These are phyloP conservation scores for Umbellularia californica DNA, from an alignment of 164 flowering plant genomes.

Conservation along the genomic window DNA sequence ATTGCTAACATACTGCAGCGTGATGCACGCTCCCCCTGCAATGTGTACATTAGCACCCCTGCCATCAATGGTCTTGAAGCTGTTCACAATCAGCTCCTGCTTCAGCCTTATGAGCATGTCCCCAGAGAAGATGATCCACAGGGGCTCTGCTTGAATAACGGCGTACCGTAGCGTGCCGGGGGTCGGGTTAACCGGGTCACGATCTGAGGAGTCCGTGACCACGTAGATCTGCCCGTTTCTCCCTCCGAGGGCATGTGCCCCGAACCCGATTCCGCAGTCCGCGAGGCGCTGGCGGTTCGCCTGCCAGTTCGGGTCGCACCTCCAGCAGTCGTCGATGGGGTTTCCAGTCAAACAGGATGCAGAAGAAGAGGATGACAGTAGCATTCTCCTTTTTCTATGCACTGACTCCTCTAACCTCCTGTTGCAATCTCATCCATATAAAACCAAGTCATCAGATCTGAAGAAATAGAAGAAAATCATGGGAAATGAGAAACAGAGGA, in stretches of 20 bases:
- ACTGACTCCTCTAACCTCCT: constrained; percentile 55
- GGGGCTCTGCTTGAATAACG: constrained; percentile 56
- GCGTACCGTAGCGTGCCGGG: constrained; percentile 79
- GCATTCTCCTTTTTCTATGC: constrained; percentile 24
- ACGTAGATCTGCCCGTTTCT: constrained; percentile 43
- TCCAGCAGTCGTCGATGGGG: constrained; percentile 84
- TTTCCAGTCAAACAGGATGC: constrained; percentile 48
- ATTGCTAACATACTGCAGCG: constrained; percentile 57
- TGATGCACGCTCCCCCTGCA: constrained; percentile 63
- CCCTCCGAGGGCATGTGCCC: constrained; percentile 74
- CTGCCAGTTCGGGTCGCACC: constrained; percentile 67
- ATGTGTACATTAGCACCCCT: constrained; percentile 72
- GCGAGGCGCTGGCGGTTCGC: constrained; percentile 59
- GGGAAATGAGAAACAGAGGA: neutral
- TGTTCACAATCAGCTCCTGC: constrained; percentile 58
- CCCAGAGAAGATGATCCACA: constrained; percentile 63
- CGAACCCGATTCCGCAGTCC: constrained; percentile 85
- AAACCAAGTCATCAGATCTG: neutral
- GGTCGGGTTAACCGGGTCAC: constrained; percentile 63
- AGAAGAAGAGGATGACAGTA: constrained; percentile 8
- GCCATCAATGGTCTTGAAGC: constrained; percentile 82
- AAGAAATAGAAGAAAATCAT: neutral
- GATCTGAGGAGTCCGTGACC: constrained; percentile 62
- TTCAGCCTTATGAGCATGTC: constrained; percentile 63
- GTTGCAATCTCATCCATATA: constrained; percentile 1